Percentiles rank a stretch among this genome's conserved stretches.
These are phyloP conservation scores for Groenewaldozyma auringiensis DNA, from an alignment of 1,139 yeast genomes.

Conservation along the genomic window DNA sequence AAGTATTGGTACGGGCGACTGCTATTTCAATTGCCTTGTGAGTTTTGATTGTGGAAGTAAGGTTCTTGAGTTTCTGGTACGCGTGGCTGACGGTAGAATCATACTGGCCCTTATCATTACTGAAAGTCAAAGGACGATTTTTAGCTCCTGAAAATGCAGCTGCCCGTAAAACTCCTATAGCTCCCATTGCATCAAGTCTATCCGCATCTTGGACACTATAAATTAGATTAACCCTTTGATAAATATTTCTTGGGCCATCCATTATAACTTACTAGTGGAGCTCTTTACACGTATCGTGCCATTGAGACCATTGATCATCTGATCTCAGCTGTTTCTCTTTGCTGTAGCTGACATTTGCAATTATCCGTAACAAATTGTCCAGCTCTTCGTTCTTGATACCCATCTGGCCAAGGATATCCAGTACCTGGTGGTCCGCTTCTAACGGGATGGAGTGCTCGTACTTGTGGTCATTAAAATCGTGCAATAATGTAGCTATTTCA, in stretches of 20 bases:
- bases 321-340: conserved; percentile 24
- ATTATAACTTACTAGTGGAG: conserved; percentile 23
- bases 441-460: conserved; percentile 17
- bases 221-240: no score
- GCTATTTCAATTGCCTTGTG: conserved; percentile 25
- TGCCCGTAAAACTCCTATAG: conserved; percentile 31
- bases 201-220: conserved; percentile 34
- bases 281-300: conserved; percentile 26
- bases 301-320: conserved; percentile 23
- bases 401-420: conserved; percentile 13
- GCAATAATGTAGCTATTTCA: conserved; percentile 33
- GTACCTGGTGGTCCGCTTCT: conserved; percentile 4
- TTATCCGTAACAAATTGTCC: conserved; percentile 23
- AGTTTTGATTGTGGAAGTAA: conserved; percentile 28
- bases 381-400: conserved; percentile 18
- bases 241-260: not conserved
- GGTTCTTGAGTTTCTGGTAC: conserved; percentile 26
- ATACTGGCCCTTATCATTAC: conserved; percentile 7
- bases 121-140: conserved; percentile 23
- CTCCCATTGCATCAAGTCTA: conserved; percentile 34
- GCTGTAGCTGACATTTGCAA: conserved; percentile 27
- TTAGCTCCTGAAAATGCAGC: conserved; percentile 30
- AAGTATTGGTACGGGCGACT: conserved; percentile 22
- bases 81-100: conserved; percentile 26
- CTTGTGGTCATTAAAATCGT: conserved; percentile 34